phyloP scores from a whole-genome alignment of 2,329 filamentous ascomycete species.

The Penicillium thymicola region DNA sequence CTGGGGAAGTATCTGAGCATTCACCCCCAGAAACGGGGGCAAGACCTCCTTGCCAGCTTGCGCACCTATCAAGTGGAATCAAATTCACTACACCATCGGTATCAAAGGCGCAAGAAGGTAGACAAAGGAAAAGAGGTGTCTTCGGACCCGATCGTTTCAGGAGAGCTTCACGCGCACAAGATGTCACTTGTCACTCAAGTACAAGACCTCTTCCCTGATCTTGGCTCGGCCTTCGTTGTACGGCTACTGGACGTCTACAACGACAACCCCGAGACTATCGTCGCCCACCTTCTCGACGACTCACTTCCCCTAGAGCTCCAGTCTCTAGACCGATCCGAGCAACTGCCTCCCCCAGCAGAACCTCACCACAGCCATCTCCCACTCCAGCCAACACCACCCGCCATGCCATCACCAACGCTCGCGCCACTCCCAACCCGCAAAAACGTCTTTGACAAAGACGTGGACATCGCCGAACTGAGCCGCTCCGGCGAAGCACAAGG shows the following conservation, averaged over 20 bases:
- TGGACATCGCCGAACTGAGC: slow-evolving; percentile 67
- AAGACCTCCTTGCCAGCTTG: slow-evolving; percentile 40
- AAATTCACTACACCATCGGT: slow-evolving; percentile 37
- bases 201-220: slow-evolving; percentile 88
- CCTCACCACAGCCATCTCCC: slow-evolving; percentile 56
- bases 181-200: slow-evolving; percentile 84
- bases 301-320: slow-evolving; percentile 68
- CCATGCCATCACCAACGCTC: slow-evolving; percentile 28
- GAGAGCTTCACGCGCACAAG: slow-evolving; percentile 68
- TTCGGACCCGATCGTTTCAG: slow-evolving; percentile 28
- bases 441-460: slow-evolving; percentile 75
- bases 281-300: slow-evolving; percentile 76
- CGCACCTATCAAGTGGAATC: slow-evolving; percentile 40
- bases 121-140: slow-evolving; percentile 44
- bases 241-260: slow-evolving; percentile 75
- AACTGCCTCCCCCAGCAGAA: slow-evolving; percentile 36
- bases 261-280: slow-evolving; percentile 73
- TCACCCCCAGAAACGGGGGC: slow-evolving; percentile 41
- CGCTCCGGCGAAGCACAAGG: slow-evolving; percentile 53
- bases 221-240: slow-evolving; percentile 78
- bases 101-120: slow-evolving; percentile 40
- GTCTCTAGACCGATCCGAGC: slow-evolving; percentile 60
- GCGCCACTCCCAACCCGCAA: slow-evolving; percentile 48
- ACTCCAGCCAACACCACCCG: slow-evolving; percentile 46
- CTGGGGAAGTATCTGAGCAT: slow-evolving; percentile 36